These are phyloP conservation scores for Daldinia decipiens DNA, from an alignment of 495 filamentous ascomycete genomes.

Conservation along the genomic window DNA sequence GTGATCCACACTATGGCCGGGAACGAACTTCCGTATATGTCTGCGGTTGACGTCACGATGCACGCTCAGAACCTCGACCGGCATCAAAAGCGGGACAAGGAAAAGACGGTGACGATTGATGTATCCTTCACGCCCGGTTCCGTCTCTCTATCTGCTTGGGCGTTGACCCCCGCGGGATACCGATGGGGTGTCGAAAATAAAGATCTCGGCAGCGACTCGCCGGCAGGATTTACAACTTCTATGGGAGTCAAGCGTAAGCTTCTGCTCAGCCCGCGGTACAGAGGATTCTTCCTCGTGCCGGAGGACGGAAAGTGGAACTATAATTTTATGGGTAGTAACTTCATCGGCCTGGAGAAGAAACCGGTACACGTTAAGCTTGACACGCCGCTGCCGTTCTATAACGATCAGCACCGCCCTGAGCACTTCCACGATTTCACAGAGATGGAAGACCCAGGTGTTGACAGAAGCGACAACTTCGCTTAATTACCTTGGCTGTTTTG, in stretches of 20 bases:
- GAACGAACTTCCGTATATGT: conserved; percentile 96
- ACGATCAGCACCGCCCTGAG: conserved; percentile 87
- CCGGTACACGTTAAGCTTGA: conserved; percentile 91
- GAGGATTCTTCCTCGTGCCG: conserved; percentile 94
- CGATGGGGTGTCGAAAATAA: conserved; percentile 98
- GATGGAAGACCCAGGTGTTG: conserved; percentile 89
- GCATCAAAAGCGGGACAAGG: conserved; percentile 89
- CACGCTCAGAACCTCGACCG: conserved; percentile 88
- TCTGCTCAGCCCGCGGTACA: conserved; percentile 88
- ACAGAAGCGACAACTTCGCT: conserved; percentile 86
- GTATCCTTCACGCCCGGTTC: conserved; percentile 99
- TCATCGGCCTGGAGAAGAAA: conserved; percentile 88
- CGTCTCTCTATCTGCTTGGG: conserved; percentile 93
- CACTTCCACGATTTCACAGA: conserved; percentile 96
- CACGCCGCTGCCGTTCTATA: conserved; percentile 90
- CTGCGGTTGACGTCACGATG: conserved; percentile 90
- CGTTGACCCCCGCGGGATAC: conserved; percentile 88
- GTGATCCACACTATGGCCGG: conserved; percentile 95
- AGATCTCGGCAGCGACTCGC: conserved; percentile 89
- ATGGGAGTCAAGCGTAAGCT: conserved; percentile 98
- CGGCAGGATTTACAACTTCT: conserved; percentile 87
- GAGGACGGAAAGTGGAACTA: conserved; percentile 96
- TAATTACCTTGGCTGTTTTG: conserved; percentile 51
- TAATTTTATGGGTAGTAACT: conserved; percentile 93
- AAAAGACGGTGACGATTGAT: conserved; percentile 89